Conservation (phyloP, 768 basidiomycete species). For the Lentinula sp. region DNA sequence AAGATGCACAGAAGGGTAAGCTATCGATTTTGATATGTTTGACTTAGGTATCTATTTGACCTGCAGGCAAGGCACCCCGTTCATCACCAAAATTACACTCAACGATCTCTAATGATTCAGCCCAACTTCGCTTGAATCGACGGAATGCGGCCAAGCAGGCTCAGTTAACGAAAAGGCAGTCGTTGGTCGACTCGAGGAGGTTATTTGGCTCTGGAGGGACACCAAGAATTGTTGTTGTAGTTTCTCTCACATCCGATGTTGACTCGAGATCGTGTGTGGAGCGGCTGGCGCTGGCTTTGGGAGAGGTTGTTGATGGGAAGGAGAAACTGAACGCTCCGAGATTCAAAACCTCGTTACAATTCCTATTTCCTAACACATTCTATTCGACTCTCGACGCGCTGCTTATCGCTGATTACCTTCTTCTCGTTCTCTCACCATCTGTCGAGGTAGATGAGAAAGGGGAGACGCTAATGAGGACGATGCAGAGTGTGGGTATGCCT, state of each 20-base stretch:
- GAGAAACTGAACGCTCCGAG: conserved; percentile 61
- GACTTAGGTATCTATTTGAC: neutral
- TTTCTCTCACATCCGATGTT: conserved; percentile 75
- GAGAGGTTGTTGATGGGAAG: conserved; percentile 35
- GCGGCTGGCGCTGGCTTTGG: conserved; percentile 56
- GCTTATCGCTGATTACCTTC: conserved; percentile 85
- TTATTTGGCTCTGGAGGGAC: conserved; percentile 73
- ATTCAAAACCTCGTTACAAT: conserved; percentile 91
- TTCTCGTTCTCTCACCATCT: conserved; percentile 75
- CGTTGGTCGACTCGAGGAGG: conserved; percentile 64
- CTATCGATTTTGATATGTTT: neutral
- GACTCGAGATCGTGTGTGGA: conserved; percentile 42
- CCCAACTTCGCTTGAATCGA: conserved; percentile 73
- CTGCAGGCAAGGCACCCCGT: conserved; percentile 51
- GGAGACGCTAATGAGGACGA: conserved; percentile 77
- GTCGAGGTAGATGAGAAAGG: conserved; percentile 83
- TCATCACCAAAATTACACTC: conserved; percentile 47
- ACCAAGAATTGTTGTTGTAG: conserved; percentile 82
- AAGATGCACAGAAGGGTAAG: conserved; percentile 79
- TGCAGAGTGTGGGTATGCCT: conserved; percentile 90
- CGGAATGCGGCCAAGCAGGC: conserved; percentile 82
- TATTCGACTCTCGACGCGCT: conserved; percentile 81
- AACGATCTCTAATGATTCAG: conserved; percentile 36
- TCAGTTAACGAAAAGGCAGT: conserved; percentile 64
- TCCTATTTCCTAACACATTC: conserved; percentile 72